phyloP scores from a whole-genome alignment of 805 yeast species.

The Nakazawaea anatomiae region DNA sequence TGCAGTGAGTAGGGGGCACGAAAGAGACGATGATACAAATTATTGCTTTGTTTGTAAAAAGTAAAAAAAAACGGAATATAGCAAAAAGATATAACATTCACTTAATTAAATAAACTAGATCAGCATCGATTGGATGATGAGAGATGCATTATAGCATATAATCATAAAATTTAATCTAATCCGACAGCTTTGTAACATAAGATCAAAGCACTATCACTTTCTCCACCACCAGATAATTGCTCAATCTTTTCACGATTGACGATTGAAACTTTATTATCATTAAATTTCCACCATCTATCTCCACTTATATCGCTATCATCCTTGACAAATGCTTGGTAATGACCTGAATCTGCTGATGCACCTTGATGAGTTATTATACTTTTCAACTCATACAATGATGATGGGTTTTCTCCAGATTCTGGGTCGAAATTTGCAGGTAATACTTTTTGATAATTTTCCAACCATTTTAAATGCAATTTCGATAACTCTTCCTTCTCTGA shows the following conservation, averaged over 20 bases:
- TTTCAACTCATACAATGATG: slow-evolving; percentile 76
- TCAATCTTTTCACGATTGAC: slow-evolving; percentile 83
- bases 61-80: not conserved
- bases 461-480: slow-evolving; percentile 45
- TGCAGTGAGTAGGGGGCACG: too few species aligned
- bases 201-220: slow-evolving; percentile 91
- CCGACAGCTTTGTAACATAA: slow-evolving; percentile 82
- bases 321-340: slow-evolving; percentile 84
- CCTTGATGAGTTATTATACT: slow-evolving; percentile 93
- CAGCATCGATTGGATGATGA: too few species aligned
- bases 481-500: slow-evolving; percentile 45
- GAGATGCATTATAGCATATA: not conserved
- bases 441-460: slow-evolving; percentile 34
- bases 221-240: slow-evolving; percentile 93
- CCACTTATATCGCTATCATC: slow-evolving; percentile 61
- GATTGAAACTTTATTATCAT: slow-evolving; percentile 80
- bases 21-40: not conserved
- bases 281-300: slow-evolving; percentile 88
- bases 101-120: too few species aligned
- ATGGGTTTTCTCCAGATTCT: slow-evolving; percentile 69
- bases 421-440: slow-evolving; percentile 45
- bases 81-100: not conserved
- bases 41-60: not conserved
- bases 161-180: slow-evolving; percentile 25
- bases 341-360: slow-evolving; percentile 94